A percentile compares a stretch with the other conserved stretches of the same genome.
phyloP scores from a whole-genome alignment of 164 flowering plant species.

The Protea cynaroides region DNA sequence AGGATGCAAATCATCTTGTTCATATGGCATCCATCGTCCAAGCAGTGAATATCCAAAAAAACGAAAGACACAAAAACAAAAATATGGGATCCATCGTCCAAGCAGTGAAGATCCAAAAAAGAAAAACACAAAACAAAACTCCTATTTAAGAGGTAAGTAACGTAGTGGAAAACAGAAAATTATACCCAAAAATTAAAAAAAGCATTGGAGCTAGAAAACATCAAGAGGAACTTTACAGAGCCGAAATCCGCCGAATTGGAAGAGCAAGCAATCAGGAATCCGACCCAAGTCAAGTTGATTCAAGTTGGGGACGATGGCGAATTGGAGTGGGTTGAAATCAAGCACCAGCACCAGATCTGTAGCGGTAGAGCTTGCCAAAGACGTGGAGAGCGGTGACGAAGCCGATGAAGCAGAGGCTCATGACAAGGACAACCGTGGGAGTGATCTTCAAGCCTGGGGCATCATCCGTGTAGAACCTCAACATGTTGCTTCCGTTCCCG shows the following conservation, averaged over 20 bases:
- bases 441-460: slow-evolving; percentile 85
- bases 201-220: background rate
- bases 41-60: too few relatives aligned
- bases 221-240: background rate
- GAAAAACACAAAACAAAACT: background rate
- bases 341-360: slow-evolving; percentile 37
- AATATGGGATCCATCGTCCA: too few relatives aligned
- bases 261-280: too few relatives aligned
- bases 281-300: background rate
- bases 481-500: slow-evolving; percentile 56
- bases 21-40: background rate
- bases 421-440: slow-evolving; percentile 80
- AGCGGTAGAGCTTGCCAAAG: slow-evolving; percentile 82
- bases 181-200: background rate
- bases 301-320: background rate
- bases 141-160: background rate
- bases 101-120: too few relatives aligned
- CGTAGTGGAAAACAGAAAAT: too few relatives aligned
- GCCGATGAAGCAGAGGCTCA: slow-evolving; percentile 93
- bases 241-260: slow-evolving; percentile 5
- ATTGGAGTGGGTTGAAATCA: slow-evolving; percentile 15
- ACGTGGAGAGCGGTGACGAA: slow-evolving; percentile 90
- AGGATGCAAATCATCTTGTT: background rate
- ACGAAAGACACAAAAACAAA: too few relatives aligned
- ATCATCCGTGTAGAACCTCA: slow-evolving; percentile 86